Evolutionary conservation across 1,284 basidiomycete genomes (phyloP), one percentile per base, ranked within the genome.

Genomic region (Ceratobasidium sp.): DNA sequence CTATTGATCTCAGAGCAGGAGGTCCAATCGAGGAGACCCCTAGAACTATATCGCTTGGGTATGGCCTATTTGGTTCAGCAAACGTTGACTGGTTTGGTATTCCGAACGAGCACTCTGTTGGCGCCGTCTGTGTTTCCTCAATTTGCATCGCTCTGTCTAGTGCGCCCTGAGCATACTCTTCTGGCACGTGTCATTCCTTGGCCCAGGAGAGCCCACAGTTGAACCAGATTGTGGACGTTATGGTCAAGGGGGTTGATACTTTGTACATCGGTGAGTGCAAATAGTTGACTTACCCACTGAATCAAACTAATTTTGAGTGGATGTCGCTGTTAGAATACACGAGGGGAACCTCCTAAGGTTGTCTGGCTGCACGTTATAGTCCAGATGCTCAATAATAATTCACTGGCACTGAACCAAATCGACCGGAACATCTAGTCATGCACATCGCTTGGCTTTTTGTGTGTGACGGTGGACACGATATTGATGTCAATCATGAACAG

Each of bases 81-180:
- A 65, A 65, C 46, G 31, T 65, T 14, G 63, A 65, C 27, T 65
- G 63, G 63, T 65, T 65, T n/a, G 19, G 24, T 43, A 51, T 65
- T 7, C 14, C 41, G 2, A 46, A 65, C 8, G 51, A 65, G 8
- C 14, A 65, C 29, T 65, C 46, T 48, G 24, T 65, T 48, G 63
- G 63, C 27, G 63, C 39, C 8, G 29, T 65, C 22, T 65, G 51
- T 48, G 29, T 11, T 46, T 65, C 22, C 29, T 65, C 1, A 65
- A 51, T 27, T n/a, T 65, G 9, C 43, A 65, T 34, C 63, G 43
- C 24, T 48, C 46, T 3, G 27, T 65, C 9, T n/a, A 46, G 14
- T 29, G 51, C 63, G 43, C 29, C 63, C 63, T 34, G 39, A 46
- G 46, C 49, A 65, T 27, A 46, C 29, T 29, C 31, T 65, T 11